Conservation (phyloP, 345 rosid species). For the Adansonia digitata region DNA sequence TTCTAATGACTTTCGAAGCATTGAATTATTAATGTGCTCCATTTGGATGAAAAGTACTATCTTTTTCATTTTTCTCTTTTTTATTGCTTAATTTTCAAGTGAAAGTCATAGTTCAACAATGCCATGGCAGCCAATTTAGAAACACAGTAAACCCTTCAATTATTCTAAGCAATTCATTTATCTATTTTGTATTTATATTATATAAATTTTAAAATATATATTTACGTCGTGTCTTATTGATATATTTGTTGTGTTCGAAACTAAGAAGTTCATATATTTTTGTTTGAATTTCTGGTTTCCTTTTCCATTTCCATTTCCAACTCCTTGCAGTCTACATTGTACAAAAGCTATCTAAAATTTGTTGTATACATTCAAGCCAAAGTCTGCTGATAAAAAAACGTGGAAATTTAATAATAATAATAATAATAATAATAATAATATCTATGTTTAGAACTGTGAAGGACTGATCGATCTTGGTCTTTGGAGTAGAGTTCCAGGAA, state of each 20-base stretch:
- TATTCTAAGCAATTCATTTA: too few species aligned
- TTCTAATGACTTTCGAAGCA: not conserved
- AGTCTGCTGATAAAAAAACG: not conserved
- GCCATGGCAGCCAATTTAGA: conserved; percentile 5
- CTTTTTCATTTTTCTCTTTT: not conserved
- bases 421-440: too few species aligned
- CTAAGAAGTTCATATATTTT: too few species aligned
- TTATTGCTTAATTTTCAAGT: not conserved
- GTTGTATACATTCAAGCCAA: not conserved
- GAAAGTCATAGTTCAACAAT: not conserved
- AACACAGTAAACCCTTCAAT: not conserved
- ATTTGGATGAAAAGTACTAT: too few species aligned
- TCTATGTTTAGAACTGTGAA: not conserved
- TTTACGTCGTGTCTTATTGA: too few species aligned
- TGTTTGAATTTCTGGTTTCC: not conserved
- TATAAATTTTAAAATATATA: too few species aligned
- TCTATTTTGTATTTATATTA: too few species aligned
- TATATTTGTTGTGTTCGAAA: too few species aligned
- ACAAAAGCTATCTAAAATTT: not conserved
- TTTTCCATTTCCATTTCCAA: not conserved
- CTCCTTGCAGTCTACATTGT: not conserved
- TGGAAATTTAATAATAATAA: too few species aligned
- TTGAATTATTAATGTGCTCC: too few species aligned
- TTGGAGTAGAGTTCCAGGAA: not conserved
- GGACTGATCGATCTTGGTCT: too few species aligned